phyloP scores from a whole-genome alignment of 495 filamentous ascomycete genomes.

The Penicillium bovifimosum region DNA sequence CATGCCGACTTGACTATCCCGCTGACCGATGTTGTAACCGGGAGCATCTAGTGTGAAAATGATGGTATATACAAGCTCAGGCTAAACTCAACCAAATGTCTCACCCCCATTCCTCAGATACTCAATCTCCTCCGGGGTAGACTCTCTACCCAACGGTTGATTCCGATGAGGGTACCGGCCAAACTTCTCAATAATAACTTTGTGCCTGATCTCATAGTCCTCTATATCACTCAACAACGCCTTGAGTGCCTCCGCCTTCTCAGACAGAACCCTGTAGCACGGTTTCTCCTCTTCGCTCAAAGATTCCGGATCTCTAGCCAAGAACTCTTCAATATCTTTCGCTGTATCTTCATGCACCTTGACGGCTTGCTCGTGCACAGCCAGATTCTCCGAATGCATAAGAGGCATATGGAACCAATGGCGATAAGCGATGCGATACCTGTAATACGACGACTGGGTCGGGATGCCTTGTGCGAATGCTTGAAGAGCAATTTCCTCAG shows the following conservation, averaged over 20 bases:
- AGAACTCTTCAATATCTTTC: slow-evolving; percentile 14
- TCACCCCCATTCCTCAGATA: slow-evolving; percentile 26
- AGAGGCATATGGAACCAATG: slow-evolving; percentile 32
- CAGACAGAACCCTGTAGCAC: slow-evolving; percentile 10
- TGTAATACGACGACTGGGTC: slow-evolving; percentile 13
- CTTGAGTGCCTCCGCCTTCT: slow-evolving; percentile 8
- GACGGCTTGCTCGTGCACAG: slow-evolving; percentile 21
- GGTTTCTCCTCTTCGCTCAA: slow-evolving; percentile 16
- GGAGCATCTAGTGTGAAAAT: neutral
- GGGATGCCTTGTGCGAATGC: slow-evolving; percentile 17
- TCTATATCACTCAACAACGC: slow-evolving; percentile 5
- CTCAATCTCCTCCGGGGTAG: slow-evolving; percentile 20
- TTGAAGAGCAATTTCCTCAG: slow-evolving; percentile 17
- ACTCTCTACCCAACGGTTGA: slow-evolving; percentile 13
- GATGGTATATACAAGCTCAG: neutral
- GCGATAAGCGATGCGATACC: slow-evolving; percentile 25
- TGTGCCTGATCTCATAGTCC: slow-evolving; percentile 24
- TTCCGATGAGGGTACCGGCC: slow-evolving; percentile 28
- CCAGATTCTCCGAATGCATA: slow-evolving; percentile 30
- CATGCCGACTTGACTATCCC: neutral
- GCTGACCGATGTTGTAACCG: neutral
- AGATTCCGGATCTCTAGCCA: slow-evolving; percentile 7
- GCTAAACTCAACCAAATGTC: slow-evolving; percentile 9
- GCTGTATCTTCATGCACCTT: slow-evolving; percentile 18
- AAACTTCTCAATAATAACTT: slow-evolving; percentile 26